Base-by-base conservation (phyloP, 2,329 filamentous ascomycete genomes). In the Cladosporium oxysporum region DNA sequence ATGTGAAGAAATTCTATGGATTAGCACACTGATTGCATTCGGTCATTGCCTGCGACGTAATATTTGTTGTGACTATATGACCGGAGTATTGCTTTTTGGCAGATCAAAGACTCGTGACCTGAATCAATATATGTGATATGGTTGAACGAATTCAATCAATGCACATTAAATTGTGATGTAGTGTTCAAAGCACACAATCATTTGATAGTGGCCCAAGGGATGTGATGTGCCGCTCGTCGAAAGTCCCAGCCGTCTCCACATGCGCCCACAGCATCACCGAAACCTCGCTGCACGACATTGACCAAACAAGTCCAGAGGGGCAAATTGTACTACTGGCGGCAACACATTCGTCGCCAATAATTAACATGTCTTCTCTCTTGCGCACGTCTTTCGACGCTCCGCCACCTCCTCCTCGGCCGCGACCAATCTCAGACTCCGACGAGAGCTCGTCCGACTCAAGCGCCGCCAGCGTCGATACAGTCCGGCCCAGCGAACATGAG, bases 391-490 rank as follows among this genome's bases (percentile, higher is more conserved):
- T 63, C 26, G 61, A 63, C 33, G 61, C 50, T 1, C 61, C 44
- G 31, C 44, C 60, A 28, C 60, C 60, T 53, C 47, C 33, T 16
- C 33, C 61, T 16, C 50, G 33, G 3, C 50, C 61, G n/a, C 33
- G 57, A 31, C 61, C 49, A 41, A 47, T 47, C 26, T 44, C 61
- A 23, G 50, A 63, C 35, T 60, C 57, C 11, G 63, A 65, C 23
- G 55, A 59, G 31, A 60, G 55, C 29, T 96, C 91, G 0, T 97
- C 93, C n/a, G 89, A 92, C 29, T 73, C 93, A 3, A 97, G 93
- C 1, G 92, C 93, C 3, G 93, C 93, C 29, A 98, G 94, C n/a
- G 85, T 98, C 68, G 72, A 73, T 53, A 78, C 76, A 3, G 66
- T 78, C n/a, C 70, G 75, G 10, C 76, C 76, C 3, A 72, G 69